Conservation (phyloP, 495 filamentous ascomycete species). For the Platismatia glauca region DNA sequence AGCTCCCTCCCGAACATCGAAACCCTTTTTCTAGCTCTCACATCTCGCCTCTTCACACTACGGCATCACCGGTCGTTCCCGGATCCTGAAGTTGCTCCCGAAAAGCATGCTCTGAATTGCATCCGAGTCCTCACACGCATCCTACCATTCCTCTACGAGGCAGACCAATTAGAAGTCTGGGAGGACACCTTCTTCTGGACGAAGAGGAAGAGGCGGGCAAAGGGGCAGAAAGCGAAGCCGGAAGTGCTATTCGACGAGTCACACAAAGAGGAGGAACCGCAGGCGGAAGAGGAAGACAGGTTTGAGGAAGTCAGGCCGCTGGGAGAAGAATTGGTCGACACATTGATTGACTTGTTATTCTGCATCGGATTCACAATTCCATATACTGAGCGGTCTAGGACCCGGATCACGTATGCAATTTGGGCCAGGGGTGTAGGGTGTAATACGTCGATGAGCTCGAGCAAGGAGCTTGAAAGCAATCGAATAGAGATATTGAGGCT, state of each 20-base stretch:
- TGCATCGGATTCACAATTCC: conserved; percentile 84
- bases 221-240: conserved; percentile 42
- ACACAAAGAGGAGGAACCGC: conserved; percentile 40
- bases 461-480: conserved; percentile 84
- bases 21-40: conserved; percentile 74
- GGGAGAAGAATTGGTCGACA: conserved; percentile 89
- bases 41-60: conserved; percentile 68
- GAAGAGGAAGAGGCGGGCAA: conserved; percentile 53
- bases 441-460: conserved; percentile 79
- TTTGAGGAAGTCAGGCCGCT: conserved; percentile 80
- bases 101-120: conserved; percentile 86
- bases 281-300: conserved; percentile 36
- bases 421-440: conserved; percentile 98
- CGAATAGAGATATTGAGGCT: conserved; percentile 82
- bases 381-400: conserved; percentile 51
- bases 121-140: conserved; percentile 85
- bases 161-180: conserved; percentile 77
- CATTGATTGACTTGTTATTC: conserved; percentile 82
- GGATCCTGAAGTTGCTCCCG: conserved; percentile 79
- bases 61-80: conserved; percentile 87
- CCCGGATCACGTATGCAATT: conserved; percentile 85
- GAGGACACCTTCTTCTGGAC: conserved; percentile 92
- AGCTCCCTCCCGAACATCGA: conserved; percentile 81
- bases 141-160: conserved; percentile 88
- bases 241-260: conserved; percentile 85